phyloP scores from a whole-genome alignment of 2,329 filamentous ascomycete species.

The Claviceps fusiformis region DNA sequence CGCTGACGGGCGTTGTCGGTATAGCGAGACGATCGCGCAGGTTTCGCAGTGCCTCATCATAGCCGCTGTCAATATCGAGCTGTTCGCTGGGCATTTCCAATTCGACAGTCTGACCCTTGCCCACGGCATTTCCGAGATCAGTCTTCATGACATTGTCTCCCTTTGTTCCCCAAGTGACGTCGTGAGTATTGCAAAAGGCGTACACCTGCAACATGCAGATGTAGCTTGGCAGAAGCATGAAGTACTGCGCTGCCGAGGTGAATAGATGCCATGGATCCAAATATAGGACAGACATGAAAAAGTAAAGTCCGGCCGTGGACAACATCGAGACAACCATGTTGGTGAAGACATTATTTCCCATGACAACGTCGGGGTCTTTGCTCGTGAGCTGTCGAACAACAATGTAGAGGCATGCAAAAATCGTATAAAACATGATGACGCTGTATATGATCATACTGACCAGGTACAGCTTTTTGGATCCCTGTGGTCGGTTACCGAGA shows the following conservation, averaged over 20 bases:
- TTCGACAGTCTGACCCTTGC: constrained; percentile 70
- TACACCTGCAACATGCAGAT: constrained; percentile 97
- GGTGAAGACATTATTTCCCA: constrained; percentile 85
- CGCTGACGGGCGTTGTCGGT: constrained; percentile 42
- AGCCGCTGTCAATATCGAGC: constrained; percentile 93
- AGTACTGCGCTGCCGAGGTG: constrained; percentile 83
- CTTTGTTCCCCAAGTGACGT: constrained; percentile 98
- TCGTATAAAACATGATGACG: constrained; percentile 92
- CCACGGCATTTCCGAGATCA: constrained; percentile 76
- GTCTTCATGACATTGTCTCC: constrained; percentile 92
- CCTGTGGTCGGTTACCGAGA: constrained; percentile 91
- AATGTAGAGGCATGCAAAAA: constrained; percentile 80
- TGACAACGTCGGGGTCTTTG: constrained; percentile 29
- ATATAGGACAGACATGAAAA: constrained; percentile 92
- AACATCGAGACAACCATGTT: constrained; percentile 85
- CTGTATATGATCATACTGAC: constrained; percentile 79
- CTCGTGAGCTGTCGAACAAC: constrained; percentile 65
- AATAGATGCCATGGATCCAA: constrained; percentile 99
- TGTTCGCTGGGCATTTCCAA: constrained; percentile 97
- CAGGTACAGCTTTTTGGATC: constrained; percentile 81
- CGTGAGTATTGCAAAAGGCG: constrained; percentile 98
- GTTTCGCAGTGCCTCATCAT: constrained; percentile 93
- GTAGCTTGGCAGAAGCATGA: constrained; percentile 79
- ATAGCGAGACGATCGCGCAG: constrained; percentile 88
- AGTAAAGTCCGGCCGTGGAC: constrained; percentile 86